A percentile compares a stretch with the other conserved stretches of the same genome.
These are phyloP conservation scores for Aphanomyces cochlioides DNA, from an alignment of 352 stramenopile genomes.

Conservation along the genomic window DNA sequence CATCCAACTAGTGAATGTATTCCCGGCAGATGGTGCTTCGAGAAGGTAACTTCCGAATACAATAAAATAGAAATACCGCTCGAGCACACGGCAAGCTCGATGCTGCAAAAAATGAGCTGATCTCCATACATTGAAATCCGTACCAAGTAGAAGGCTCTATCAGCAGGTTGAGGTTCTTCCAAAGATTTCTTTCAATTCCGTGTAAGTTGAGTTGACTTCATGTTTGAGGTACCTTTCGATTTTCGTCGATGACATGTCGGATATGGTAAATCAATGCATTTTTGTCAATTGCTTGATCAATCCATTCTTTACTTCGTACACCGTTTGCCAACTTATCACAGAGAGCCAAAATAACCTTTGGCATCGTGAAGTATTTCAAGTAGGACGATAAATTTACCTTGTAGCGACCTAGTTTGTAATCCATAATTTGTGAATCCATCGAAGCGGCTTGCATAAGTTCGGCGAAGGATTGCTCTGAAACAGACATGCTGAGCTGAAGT, in stretches of 20 bases:
- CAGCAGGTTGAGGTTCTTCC: slow-evolving; percentile 66
- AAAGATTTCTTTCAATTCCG: slow-evolving; percentile 37
- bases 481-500: background rate
- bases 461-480: no score
- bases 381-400: slow-evolving; percentile 8
- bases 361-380: no score
- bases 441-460: background rate
- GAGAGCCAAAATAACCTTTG: slow-evolving; percentile 25
- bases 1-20: slow-evolving; percentile 73
- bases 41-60: slow-evolving; percentile 84
- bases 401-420: slow-evolving; percentile 24
- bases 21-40: slow-evolving; percentile 5
- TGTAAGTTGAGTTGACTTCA: no score
- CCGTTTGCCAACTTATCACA: slow-evolving; percentile 34
- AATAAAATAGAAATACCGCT: slow-evolving; percentile 87
- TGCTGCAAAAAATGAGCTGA: slow-evolving; percentile 37
- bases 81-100: slow-evolving; percentile 79
- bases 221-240: slow-evolving; percentile 43
- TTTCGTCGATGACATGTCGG: slow-evolving; percentile 72
- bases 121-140: slow-evolving; percentile 10
- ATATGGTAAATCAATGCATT: slow-evolving; percentile 74
- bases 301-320: slow-evolving; percentile 60
- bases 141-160: slow-evolving; percentile 76
- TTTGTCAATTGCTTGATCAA: slow-evolving; percentile 67
- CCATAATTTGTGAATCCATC: slow-evolving; percentile 15